A percentile compares a stretch with the other conserved stretches of the same genome.
These are phyloP conservation scores for Ettlia oleoabundans DNA, from an alignment of 139 green algal species.

Conservation along the genomic window DNA sequence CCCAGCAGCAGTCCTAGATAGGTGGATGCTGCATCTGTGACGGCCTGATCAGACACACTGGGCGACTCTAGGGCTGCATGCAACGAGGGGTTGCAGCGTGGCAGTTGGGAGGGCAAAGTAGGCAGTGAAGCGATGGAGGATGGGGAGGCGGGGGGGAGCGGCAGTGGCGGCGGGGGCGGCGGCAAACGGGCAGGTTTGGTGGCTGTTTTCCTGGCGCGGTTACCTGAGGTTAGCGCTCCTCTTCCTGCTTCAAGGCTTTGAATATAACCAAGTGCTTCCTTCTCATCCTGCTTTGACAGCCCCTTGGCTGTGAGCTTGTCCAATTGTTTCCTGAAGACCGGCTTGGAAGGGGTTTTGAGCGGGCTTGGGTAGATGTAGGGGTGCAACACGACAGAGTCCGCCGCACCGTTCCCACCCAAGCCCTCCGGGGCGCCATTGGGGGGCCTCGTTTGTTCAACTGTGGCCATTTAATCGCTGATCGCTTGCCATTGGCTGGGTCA, in stretches of 20 bases:
- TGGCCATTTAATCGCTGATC: no score
- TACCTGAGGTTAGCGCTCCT: neutral
- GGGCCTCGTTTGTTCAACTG: no score
- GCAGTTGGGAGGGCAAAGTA: neutral
- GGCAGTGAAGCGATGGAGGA: no score
- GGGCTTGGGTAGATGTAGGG: neutral
- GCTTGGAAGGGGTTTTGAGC: neutral
- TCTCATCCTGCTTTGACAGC: neutral
- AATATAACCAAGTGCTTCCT: neutral
- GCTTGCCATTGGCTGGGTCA: no score
- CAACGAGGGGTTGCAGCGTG: no score
- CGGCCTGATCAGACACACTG: neutral
- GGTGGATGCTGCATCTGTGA: neutral
- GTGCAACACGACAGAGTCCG: constrained; percentile 3
- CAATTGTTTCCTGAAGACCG: neutral
- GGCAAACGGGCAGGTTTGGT: no score
- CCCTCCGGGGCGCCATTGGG: no score
- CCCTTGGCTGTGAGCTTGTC: neutral
- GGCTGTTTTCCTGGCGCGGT: no score
- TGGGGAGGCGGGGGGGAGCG: neutral
- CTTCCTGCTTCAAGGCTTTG: neutral
- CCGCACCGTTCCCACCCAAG: neutral
- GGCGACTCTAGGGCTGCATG: constrained; percentile 15
- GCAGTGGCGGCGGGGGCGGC: no score
- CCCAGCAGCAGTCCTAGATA: constrained; percentile 34